phyloP scores from a whole-genome alignment of 805 yeast genomes.

The Starmerella apis region DNA sequence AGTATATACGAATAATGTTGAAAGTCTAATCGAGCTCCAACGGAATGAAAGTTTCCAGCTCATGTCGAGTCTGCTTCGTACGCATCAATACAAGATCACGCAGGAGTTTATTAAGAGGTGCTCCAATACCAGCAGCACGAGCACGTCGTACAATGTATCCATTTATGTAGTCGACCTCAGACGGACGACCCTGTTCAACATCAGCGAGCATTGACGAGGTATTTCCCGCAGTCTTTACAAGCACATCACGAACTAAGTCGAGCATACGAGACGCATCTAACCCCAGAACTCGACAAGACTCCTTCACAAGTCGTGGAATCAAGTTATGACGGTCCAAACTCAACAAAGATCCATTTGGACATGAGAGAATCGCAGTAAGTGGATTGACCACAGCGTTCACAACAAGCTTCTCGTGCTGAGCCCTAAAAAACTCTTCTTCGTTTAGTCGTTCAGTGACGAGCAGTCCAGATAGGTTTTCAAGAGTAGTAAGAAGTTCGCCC shows the following conservation, averaged over 20 bases:
- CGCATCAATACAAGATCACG: constrained; percentile 37
- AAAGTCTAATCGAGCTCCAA: constrained; percentile 2
- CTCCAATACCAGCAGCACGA: constrained; percentile 34
- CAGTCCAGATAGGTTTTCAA: constrained; percentile 5
- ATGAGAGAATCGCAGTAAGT: constrained; percentile 63
- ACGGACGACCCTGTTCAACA: constrained; percentile 40
- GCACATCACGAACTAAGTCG: constrained; percentile 35
- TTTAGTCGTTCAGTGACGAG: constrained; percentile 20
- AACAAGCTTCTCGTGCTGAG: constrained; percentile 65
- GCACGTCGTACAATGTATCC: constrained; percentile 64
- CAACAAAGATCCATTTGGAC: constrained; percentile 66
- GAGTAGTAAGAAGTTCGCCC: background rate
- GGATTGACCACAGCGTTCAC: constrained; percentile 81
- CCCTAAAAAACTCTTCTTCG: constrained; percentile 41
- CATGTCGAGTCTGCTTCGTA: constrained; percentile 15
- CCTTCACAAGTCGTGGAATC: constrained; percentile 38
- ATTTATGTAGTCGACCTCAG: constrained; percentile 76
- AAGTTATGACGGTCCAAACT: constrained; percentile 33
- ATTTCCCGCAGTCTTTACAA: constrained; percentile 45
- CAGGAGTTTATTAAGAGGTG: constrained; percentile 41
- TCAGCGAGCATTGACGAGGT: constrained; percentile 68
- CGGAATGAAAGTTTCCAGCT: constrained; percentile 14
- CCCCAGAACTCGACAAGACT: constrained; percentile 35
- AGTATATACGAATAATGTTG: constrained; percentile 4
- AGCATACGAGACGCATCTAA: constrained; percentile 30